Evolutionary conservation across 2,329 filamentous ascomycete species (phyloP).

Genomic region (Arthrocladium fulminans): DNA sequence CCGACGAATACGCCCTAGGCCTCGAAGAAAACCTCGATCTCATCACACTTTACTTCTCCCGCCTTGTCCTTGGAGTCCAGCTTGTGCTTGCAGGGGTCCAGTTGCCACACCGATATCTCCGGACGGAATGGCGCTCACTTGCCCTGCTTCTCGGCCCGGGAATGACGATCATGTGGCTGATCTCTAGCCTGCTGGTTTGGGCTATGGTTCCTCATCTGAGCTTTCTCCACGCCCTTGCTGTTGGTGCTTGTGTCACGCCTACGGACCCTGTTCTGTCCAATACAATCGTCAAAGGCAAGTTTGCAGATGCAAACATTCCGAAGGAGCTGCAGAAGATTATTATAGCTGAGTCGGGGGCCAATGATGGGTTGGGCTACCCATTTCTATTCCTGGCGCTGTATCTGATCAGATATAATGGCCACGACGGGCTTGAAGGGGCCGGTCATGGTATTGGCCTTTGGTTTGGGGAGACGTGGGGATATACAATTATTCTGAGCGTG

Average conservation of each 20-base stretch:
- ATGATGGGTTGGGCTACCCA: conserved; percentile 81
- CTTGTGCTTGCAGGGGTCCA: conserved; percentile 82
- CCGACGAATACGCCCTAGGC: conserved; percentile 61
- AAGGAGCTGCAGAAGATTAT: conserved; percentile 72
- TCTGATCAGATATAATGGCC: conserved; percentile 60
- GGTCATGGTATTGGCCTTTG: conserved; percentile 64
- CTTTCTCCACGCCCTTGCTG: conserved; percentile 68
- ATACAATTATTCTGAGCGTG: conserved; percentile 70
- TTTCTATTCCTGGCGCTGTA: conserved; percentile 81
- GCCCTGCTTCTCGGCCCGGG: conserved; percentile 68
- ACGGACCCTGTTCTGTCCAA: conserved; percentile 84
- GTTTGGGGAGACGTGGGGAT: conserved; percentile 79
- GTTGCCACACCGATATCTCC: conserved; percentile 71
- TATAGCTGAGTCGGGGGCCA: conserved; percentile 74
- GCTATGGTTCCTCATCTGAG: conserved; percentile 60
- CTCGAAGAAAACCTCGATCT: conserved; percentile 52
- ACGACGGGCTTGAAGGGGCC: conserved; percentile 46
- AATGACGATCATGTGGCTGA: conserved; percentile 81
- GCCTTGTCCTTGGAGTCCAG: conserved; percentile 82
- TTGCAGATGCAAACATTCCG: conserved; percentile 83
- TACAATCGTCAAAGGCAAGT: conserved; percentile 86
- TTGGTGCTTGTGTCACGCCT: conserved; percentile 82
- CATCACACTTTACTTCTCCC: conserved; percentile 74
- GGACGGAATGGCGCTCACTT: conserved; percentile 68
- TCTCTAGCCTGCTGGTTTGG: conserved; percentile 71